Evolutionary conservation across 2,329 filamentous ascomycete genomes (phyloP).

Genomic region (Aureobasidium sp.): DNA sequence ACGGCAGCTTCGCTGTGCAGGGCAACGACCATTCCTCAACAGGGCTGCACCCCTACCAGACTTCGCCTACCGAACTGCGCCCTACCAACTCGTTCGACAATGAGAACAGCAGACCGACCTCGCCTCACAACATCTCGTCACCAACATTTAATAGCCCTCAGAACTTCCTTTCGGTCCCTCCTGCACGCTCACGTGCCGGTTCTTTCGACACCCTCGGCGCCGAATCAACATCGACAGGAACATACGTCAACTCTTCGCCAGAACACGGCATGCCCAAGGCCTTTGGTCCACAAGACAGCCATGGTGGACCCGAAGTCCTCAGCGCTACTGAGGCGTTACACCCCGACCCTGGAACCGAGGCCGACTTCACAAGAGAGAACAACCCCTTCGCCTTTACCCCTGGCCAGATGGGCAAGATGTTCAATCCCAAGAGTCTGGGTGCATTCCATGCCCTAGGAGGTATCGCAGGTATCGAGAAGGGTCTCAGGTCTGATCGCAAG

Average conservation of each 20-base stretch:
- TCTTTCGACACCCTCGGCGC: conserved; percentile 58
- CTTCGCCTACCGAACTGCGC: conserved; percentile 40
- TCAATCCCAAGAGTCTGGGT: conserved; percentile 69
- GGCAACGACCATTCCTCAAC: conserved; percentile 7
- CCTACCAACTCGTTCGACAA: conserved; percentile 56
- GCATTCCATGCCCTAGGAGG: conserved; percentile 72
- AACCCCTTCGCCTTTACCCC: conserved; percentile 81
- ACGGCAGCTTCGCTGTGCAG: conserved; percentile 5
- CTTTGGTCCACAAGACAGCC: conserved; percentile 23
- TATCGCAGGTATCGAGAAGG: conserved; percentile 62
- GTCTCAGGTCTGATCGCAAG: conserved; percentile 56
- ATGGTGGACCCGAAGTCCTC: conserved; percentile 45
- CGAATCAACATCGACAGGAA: conserved; percentile 49
- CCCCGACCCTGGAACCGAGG: conserved; percentile 68
- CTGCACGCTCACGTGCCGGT: conserved; percentile 53
- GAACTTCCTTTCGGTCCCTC: conserved; percentile 56
- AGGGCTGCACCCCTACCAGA: conserved; percentile 20
- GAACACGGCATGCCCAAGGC: conserved; percentile 19
- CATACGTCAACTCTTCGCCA: conserved; percentile 44
- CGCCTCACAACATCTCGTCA: conserved; percentile 60
- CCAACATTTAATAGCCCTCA: conserved; percentile 45
- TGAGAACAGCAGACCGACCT: conserved; percentile 53
- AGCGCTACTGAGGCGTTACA: conserved; percentile 61
- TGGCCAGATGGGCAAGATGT: conserved; percentile 71
- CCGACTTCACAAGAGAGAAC: conserved; percentile 64